Evolutionary conservation across 2,329 filamentous ascomycete genomes (phyloP).

Genomic region (Didymellaceae sp.): DNA sequence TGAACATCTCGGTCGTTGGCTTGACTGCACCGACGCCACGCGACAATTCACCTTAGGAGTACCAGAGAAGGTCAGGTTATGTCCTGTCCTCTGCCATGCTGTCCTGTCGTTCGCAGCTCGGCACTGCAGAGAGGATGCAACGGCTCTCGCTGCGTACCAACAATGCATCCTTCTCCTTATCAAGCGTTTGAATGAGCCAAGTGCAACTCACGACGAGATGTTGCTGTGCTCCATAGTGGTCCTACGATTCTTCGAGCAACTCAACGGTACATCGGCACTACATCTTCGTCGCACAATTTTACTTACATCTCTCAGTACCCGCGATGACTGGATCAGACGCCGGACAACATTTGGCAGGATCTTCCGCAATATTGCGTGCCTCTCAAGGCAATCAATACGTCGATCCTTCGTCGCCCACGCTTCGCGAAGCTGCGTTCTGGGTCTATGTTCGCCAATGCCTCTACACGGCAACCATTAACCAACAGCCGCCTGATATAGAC

Average conservation of each 20-base stretch:
- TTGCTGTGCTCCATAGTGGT: conserved; percentile 44
- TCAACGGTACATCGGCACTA: conserved; percentile 30
- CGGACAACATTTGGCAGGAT: conserved; percentile 39
- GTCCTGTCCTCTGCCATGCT: conserved; percentile 38
- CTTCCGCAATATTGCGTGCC: conserved; percentile 39
- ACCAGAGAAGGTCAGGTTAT: conserved; percentile 36
- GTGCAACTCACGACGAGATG: conserved; percentile 36
- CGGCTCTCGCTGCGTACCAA: conserved; percentile 35
- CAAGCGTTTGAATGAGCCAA: conserved; percentile 33
- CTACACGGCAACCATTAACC: conserved; percentile 42
- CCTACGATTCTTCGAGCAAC: conserved; percentile 41
- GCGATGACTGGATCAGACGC: conserved; percentile 37
- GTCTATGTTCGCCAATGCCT: conserved; percentile 44
- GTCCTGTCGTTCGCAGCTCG: conserved; percentile 40
- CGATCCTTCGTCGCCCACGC: conserved; percentile 41
- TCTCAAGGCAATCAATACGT: conserved; percentile 37
- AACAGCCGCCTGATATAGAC: conserved; percentile 40
- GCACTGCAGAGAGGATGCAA: conserved; percentile 29
- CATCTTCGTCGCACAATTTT: too few relatives aligned
- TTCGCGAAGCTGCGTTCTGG: conserved; percentile 44
- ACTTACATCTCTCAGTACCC: conserved; percentile 27
- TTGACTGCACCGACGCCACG: conserved; percentile 41
- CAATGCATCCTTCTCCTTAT: conserved; percentile 42
- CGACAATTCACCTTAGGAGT: conserved; percentile 41
- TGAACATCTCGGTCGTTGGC: conserved; percentile 40